phyloP scores from a whole-genome alignment of 225 moss, liverwort and hornwort genomes.

The Thuidium tamariscinum region DNA sequence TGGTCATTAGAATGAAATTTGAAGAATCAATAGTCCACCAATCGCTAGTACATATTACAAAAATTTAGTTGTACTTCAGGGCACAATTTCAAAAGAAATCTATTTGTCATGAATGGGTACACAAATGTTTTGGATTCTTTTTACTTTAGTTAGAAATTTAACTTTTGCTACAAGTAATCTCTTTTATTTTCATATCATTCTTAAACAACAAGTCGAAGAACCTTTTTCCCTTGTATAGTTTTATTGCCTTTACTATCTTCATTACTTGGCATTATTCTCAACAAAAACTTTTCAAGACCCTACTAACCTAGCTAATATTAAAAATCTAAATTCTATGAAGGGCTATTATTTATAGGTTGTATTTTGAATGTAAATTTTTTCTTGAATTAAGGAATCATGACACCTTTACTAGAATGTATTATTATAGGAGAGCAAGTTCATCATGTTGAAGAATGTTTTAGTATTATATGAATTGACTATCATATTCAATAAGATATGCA shows the following conservation, averaged over 20 bases:
- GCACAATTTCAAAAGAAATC: neutral
- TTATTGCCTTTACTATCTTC: neutral
- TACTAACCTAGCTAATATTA: accelerated
- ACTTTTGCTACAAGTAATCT: accelerated
- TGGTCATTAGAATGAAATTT: accelerated
- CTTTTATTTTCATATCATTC: neutral
- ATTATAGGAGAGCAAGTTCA: accelerated
- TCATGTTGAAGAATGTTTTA: neutral
- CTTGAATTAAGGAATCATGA: neutral
- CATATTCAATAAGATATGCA: no score
- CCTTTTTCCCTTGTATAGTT: accelerated
- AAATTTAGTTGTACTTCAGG: accelerated
- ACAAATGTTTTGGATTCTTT: accelerated
- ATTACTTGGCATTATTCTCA: neutral
- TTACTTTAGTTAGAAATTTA: neutral
- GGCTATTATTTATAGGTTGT: neutral
- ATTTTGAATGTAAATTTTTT: neutral
- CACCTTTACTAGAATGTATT: neutral
- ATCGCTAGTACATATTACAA: accelerated
- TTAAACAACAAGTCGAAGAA: accelerated
- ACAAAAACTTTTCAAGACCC: accelerated
- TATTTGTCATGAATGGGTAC: neutral
- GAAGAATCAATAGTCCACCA: accelerated
- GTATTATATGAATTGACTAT: neutral
- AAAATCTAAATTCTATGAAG: no score